phyloP scores from a whole-genome alignment of 2,329 filamentous ascomycete genomes.

The Penicillium sp. region DNA sequence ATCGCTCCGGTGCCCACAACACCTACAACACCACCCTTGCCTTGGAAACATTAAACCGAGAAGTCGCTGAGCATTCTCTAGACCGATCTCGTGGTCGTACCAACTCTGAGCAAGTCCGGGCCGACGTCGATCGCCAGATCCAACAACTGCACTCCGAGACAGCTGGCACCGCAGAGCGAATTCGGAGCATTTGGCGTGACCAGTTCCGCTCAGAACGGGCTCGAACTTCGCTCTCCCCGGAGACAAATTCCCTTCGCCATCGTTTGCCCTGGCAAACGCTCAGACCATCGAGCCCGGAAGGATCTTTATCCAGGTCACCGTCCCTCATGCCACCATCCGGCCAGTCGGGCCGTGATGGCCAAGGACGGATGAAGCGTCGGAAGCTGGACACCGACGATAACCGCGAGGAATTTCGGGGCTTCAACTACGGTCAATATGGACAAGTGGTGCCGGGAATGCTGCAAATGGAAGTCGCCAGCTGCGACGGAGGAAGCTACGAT shows the following conservation, averaged over 20 bases:
- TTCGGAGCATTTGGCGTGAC: constrained; percentile 16
- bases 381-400: constrained; percentile 67
- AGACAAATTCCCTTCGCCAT: constrained; percentile 3
- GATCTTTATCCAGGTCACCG: constrained; percentile 19
- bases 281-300: constrained; percentile 25
- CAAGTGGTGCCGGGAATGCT: constrained; percentile 81
- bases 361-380: constrained; percentile 62
- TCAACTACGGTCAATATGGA: constrained; percentile 81
- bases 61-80: constrained; percentile 36
- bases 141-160: constrained; percentile 21
- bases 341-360: constrained; percentile 33
- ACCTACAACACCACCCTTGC: constrained; percentile 34
- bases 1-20: constrained; percentile 30
- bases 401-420: constrained; percentile 51
- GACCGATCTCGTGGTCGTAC: constrained; percentile 28
- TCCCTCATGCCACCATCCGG: constrained; percentile 28
- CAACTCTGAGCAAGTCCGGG: constrained; percentile 29
- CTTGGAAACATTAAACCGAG: constrained; percentile 42
- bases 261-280: constrained; percentile 15
- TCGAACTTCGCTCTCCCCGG: constrained; percentile 13
- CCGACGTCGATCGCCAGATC: constrained; percentile 28
- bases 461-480: constrained; percentile 84
- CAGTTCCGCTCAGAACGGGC: constrained; percentile 16
- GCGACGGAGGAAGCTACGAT: constrained; percentile 74
- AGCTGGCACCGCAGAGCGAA: constrained; percentile 11